phyloP scores from a whole-genome alignment of 441 rosid species.

The Melastoma candidum region DNA sequence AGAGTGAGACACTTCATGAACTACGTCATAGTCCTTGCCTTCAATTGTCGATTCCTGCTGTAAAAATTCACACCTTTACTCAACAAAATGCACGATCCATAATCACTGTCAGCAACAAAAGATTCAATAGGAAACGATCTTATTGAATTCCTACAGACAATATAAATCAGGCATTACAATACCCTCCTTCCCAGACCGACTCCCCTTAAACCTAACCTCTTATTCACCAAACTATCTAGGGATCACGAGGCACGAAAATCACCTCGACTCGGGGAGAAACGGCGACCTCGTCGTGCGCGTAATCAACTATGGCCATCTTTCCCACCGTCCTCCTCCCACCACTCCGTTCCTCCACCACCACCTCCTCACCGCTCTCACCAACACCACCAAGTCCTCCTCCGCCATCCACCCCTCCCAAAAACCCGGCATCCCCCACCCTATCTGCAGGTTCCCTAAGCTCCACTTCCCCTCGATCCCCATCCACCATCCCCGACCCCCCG shows the following conservation, averaged over 20 bases:
- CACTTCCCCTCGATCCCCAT: constrained; percentile 15
- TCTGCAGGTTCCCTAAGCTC: constrained; percentile 23
- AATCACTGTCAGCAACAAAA: too few species aligned
- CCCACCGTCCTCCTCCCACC: constrained; percentile 16
- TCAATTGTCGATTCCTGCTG: constrained; percentile 45
- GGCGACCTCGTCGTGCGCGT: constrained; percentile 59
- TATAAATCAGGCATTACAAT: too few species aligned
- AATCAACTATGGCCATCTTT: constrained; percentile 49
- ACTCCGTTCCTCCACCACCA: background rate
- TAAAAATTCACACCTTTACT: background rate
- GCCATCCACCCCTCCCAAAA: constrained; percentile 2
- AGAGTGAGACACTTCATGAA: constrained; percentile 20
- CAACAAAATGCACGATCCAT: too few species aligned
- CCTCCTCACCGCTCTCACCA: constrained; percentile 16
- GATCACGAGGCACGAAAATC: background rate
- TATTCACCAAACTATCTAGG: too few species aligned
- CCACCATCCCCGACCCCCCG: constrained; percentile 3
- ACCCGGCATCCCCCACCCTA: constrained; percentile 25
- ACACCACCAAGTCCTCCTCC: constrained; percentile 9
- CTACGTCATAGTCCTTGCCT: constrained; percentile 12
- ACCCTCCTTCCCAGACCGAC: too few species aligned
- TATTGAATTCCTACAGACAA: too few species aligned
- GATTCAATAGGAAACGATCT: too few species aligned
- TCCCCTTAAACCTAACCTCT: too few species aligned
- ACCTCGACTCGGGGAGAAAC: constrained; percentile 72